phyloP scores from a whole-genome alignment of 2,329 filamentous ascomycete genomes.

The Xylariaceae sp. region DNA sequence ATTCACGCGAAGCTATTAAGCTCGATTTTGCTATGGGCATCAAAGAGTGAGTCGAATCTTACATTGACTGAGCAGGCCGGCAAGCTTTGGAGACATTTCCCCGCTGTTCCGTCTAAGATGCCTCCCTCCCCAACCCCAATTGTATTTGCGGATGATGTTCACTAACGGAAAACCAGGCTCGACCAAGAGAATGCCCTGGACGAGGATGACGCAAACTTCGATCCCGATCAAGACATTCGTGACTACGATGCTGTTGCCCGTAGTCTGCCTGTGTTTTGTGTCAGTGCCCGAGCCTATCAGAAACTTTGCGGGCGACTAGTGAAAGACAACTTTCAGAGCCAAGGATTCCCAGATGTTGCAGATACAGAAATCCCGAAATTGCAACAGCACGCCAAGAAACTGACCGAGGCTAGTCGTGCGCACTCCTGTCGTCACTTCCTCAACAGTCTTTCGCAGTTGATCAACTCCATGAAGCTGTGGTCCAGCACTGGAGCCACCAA shows the following conservation, averaged over 20 bases:
- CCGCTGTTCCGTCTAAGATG: background rate
- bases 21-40: slow-evolving; percentile 57
- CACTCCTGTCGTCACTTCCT: slow-evolving; percentile 46
- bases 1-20: slow-evolving; percentile 51
- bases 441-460: slow-evolving; percentile 44
- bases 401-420: slow-evolving; percentile 43
- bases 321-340: slow-evolving; percentile 45
- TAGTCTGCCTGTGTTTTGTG: slow-evolving; percentile 60
- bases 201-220: slow-evolving; percentile 50
- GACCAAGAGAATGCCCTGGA: slow-evolving; percentile 51
- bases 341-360: slow-evolving; percentile 47
- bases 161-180: slow-evolving; percentile 32
- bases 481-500: slow-evolving; percentile 8
- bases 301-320: slow-evolving; percentile 52
- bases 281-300: slow-evolving; percentile 60
- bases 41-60: slow-evolving; percentile 39
- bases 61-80: background rate
- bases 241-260: slow-evolving; percentile 56
- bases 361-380: slow-evolving; percentile 59
- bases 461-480: slow-evolving; percentile 46
- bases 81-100: background rate
- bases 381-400: slow-evolving; percentile 53
- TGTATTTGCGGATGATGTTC: background rate
- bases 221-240: slow-evolving; percentile 50
- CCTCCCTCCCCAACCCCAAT: background rate